Conservation (phyloP, 1,284 basidiomycete genomes). For the Trichosporon sp. region DNA sequence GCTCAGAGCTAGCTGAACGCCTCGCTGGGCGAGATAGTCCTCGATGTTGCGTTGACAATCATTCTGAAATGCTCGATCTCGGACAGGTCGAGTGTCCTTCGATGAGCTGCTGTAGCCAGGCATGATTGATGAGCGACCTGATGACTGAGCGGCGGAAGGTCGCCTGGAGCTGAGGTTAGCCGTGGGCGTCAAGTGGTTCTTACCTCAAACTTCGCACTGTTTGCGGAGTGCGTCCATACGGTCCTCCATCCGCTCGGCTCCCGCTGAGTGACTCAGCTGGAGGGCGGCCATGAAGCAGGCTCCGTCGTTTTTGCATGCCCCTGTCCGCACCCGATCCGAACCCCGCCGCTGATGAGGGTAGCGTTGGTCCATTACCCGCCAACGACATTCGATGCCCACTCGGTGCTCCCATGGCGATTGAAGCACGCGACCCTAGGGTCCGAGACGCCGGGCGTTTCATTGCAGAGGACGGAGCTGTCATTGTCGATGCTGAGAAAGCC, state of each 20-base stretch:
- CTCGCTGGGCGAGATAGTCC: slow-evolving; percentile 60
- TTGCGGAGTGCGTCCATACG: slow-evolving; percentile 65
- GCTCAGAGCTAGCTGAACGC: slow-evolving; percentile 59
- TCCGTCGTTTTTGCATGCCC: not conserved
- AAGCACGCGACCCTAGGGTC: not conserved
- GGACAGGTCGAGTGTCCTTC: slow-evolving; percentile 70
- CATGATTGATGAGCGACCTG: slow-evolving; percentile 53
- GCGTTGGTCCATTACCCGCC: not conserved
- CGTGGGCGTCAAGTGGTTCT: not conserved
- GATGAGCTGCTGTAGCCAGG: slow-evolving; percentile 46
- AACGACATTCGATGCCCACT: not conserved
- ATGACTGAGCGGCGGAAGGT: slow-evolving; percentile 55
- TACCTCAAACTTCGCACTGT: not conserved
- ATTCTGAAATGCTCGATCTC: slow-evolving; percentile 64
- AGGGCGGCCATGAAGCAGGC: slow-evolving; percentile 3
- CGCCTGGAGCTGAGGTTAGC: slow-evolving; percentile 56
- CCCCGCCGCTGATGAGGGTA: not conserved
- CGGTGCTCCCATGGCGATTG: not conserved
- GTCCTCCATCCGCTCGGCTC: slow-evolving; percentile 55
- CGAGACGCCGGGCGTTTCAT: slow-evolving; percentile 55
- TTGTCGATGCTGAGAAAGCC: slow-evolving; percentile 44
- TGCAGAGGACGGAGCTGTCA: slow-evolving; percentile 57
- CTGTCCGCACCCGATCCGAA: not conserved
- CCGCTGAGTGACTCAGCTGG: slow-evolving; percentile 3
- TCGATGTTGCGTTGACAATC: slow-evolving; percentile 71